Percentiles rank a stretch among this genome's conserved stretches.
Conservation (phyloP, 2,329 filamentous ascomycete species). For the Knoxdaviesia proteae region DNA sequence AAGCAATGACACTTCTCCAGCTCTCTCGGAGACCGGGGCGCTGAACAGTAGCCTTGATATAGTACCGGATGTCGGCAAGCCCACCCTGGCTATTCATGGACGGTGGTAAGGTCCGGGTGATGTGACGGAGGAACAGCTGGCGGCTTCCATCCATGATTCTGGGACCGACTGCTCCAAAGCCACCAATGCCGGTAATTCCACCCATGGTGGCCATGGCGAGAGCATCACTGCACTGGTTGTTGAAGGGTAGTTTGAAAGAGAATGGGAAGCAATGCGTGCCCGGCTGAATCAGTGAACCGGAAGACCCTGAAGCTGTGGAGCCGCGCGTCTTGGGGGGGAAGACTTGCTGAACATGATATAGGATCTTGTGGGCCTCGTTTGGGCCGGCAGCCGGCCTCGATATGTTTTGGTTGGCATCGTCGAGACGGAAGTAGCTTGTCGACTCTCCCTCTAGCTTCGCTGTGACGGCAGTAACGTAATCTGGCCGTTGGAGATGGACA, state of each 20-base stretch:
- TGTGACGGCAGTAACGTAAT: constrained; percentile 50
- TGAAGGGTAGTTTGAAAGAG: constrained; percentile 56
- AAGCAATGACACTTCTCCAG: constrained; percentile 43
- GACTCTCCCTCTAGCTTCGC: constrained; percentile 74
- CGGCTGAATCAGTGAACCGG: constrained; percentile 37
- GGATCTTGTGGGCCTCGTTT: constrained; percentile 46
- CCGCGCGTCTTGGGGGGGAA: constrained; percentile 38
- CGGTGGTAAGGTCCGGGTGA: constrained; percentile 72
- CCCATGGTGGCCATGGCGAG: constrained; percentile 31
- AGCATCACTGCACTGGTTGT: constrained; percentile 45
- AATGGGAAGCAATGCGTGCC: constrained; percentile 63
- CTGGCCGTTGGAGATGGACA: constrained; percentile 38
- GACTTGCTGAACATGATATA: constrained; percentile 55
- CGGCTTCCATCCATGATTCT: constrained; percentile 42
- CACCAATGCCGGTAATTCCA: constrained; percentile 31
- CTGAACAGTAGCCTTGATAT: constrained; percentile 84
- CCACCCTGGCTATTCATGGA: constrained; percentile 73
- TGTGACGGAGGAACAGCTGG: constrained; percentile 45
- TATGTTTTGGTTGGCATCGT: constrained; percentile 20
- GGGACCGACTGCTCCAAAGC: constrained; percentile 26
- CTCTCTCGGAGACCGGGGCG: constrained; percentile 85
- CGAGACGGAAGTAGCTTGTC: constrained; percentile 38
- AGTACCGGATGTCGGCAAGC: constrained; percentile 82
- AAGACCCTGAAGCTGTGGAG: constrained; percentile 18
- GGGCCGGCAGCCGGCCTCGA: constrained; percentile 10